Evolutionary conservation across 164 flowering plant species (phyloP).

Genomic region (Brasenia schreberi): DNA sequence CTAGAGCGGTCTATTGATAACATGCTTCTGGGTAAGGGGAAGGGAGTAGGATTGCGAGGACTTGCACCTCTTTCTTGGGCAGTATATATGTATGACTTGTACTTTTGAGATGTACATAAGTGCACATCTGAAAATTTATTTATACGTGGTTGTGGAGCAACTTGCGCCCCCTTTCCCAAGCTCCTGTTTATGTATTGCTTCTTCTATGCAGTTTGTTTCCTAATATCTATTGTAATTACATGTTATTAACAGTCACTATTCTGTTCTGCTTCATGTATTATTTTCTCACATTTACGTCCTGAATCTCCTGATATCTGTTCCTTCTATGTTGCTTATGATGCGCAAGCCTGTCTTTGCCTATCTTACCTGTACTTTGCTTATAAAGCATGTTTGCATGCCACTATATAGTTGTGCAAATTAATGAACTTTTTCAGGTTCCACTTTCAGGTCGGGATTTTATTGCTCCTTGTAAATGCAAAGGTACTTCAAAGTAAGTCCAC

Average conservation of each 20-base stretch:
- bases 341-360: not conserved
- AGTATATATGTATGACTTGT: too few species aligned
- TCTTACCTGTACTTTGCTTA: not conserved
- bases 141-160: too few species aligned
- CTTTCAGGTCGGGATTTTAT: conserved; percentile 85
- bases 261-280: not conserved
- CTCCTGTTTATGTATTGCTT: not conserved
- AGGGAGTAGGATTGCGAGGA: too few species aligned
- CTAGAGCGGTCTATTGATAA: too few species aligned
- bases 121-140: too few species aligned
- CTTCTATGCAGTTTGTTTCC: not conserved
- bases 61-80: too few species aligned
- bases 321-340: not conserved
- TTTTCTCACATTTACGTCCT: not conserved
- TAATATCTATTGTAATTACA: not conserved
- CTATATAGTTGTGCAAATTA: not conserved
- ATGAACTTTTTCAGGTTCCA: not conserved
- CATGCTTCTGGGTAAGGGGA: too few species aligned
- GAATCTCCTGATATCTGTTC: too few species aligned
- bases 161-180: too few species aligned
- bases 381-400: not conserved
- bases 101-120: too few species aligned
- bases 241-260: too few species aligned
- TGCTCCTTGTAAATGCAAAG: conserved; percentile 98
- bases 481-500: conserved; percentile 86